Evolutionary conservation across 805 yeast species (phyloP).

Genomic region (Monosporozyma solicola): DNA sequence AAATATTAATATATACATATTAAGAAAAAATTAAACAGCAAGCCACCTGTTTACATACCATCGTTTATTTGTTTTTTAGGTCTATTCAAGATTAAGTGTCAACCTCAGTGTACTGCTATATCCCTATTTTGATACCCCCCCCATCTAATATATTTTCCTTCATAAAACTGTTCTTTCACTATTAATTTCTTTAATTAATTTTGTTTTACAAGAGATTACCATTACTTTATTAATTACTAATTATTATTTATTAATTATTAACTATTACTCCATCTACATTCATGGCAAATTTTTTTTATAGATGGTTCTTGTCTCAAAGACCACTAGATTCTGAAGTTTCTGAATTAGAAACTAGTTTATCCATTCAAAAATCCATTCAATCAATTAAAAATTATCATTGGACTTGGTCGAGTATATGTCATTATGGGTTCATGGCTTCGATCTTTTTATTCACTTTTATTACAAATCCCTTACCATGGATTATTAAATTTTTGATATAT

Average conservation of each 20-base stretch:
- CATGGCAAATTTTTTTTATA: constrained; percentile 34
- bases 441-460: constrained; percentile 52
- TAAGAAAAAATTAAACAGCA: too few relatives aligned
- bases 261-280: background rate
- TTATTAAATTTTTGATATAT: constrained; percentile 28
- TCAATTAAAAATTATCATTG: constrained; percentile 37
- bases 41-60: too few relatives aligned
- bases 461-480: constrained; percentile 46
- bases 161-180: too few relatives aligned
- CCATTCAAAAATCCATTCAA: constrained; percentile 35
- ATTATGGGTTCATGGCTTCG: constrained; percentile 41
- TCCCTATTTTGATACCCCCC: too few relatives aligned
- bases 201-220: background rate
- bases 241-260: background rate
- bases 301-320: constrained; percentile 47
- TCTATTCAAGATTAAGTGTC: too few relatives aligned
- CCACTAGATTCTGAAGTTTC: constrained; percentile 35
- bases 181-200: too few relatives aligned
- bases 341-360: constrained; percentile 42
- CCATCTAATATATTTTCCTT: too few relatives aligned
- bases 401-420: constrained; percentile 40
- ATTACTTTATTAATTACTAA: background rate
- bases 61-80: too few relatives aligned
- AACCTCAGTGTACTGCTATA: too few relatives aligned
- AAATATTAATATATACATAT: too few relatives aligned